Evolutionary conservation across 805 yeast species (phyloP).

Genomic region (Metschnikowia lachancei): DNA sequence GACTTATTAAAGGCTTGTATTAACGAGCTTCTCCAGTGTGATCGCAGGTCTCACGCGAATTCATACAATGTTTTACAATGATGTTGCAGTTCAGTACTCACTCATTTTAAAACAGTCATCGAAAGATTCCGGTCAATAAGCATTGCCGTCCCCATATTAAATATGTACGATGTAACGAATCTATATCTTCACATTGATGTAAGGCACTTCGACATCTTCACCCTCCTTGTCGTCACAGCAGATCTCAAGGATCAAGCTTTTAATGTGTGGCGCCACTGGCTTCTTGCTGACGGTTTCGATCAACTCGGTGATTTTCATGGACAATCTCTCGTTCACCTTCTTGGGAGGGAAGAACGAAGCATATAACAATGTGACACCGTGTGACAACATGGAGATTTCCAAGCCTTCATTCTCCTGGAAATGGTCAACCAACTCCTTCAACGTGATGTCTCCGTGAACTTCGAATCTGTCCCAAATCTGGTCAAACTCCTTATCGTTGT

Average conservation of each 20-base stretch:
- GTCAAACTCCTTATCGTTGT: slow-evolving; percentile 77
- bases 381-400: slow-evolving; percentile 85
- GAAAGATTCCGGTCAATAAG: no score
- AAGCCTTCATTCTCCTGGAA: slow-evolving; percentile 82
- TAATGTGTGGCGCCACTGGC: slow-evolving; percentile 68
- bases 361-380: slow-evolving; percentile 83
- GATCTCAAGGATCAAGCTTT: slow-evolving; percentile 80
- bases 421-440: slow-evolving; percentile 67
- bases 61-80: no score
- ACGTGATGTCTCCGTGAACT: slow-evolving; percentile 70
- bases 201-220: slow-evolving; percentile 96
- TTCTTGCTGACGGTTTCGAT: slow-evolving; percentile 85
- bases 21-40: no score
- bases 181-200: slow-evolving; percentile 55
- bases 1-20: no score
- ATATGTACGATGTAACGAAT: background rate
- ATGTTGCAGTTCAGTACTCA: no score
- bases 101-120: no score
- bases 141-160: no score
- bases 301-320: slow-evolving; percentile 65
- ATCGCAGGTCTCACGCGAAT: no score
- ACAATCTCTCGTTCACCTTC: slow-evolving; percentile 76
- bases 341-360: slow-evolving; percentile 93
- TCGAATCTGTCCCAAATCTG: slow-evolving; percentile 95
- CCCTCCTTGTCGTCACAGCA: slow-evolving; percentile 90